Evolutionary conservation across 2,329 filamentous ascomycete species (phyloP).

Genomic region (Beauveria pseudobassiana): DNA sequence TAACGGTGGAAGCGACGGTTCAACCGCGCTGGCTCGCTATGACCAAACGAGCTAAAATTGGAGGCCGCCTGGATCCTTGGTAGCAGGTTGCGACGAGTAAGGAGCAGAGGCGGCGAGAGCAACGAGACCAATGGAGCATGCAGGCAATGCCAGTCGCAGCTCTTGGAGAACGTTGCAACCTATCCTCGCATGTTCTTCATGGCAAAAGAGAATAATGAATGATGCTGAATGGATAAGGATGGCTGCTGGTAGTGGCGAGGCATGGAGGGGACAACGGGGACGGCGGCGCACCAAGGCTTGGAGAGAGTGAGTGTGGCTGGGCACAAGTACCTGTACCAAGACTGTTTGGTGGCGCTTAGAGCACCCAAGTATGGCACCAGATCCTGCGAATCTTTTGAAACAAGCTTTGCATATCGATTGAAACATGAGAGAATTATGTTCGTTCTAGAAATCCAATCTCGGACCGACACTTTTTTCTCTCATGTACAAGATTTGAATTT

Average conservation of each 20-base stretch:
- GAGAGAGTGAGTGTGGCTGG: not conserved
- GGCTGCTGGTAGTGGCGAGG: not conserved
- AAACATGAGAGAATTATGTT: too few relatives aligned
- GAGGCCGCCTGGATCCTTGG: conserved; percentile 4
- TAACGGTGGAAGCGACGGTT: not conserved
- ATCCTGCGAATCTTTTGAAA: too few relatives aligned
- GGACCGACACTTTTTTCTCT: too few relatives aligned
- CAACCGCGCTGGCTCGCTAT: not conserved
- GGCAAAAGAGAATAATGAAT: not conserved
- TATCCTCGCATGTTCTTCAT: conserved; percentile 1
- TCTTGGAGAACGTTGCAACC: not conserved
- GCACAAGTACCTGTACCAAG: not conserved
- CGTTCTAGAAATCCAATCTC: too few relatives aligned
- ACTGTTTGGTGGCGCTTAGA: too few relatives aligned
- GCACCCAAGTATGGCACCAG: too few relatives aligned
- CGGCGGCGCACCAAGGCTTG: not conserved
- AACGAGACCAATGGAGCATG: not conserved
- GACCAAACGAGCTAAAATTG: conserved; percentile 3
- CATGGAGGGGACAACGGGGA: not conserved
- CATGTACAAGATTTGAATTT: too few relatives aligned
- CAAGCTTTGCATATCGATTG: too few relatives aligned
- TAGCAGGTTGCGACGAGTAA: not conserved
- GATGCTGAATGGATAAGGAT: not conserved
- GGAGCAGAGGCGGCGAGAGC: not conserved
- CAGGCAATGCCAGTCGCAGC: conserved; percentile 1